phyloP scores from a whole-genome alignment of 306 rosid genomes.

The Cicer chorassanicum region DNA sequence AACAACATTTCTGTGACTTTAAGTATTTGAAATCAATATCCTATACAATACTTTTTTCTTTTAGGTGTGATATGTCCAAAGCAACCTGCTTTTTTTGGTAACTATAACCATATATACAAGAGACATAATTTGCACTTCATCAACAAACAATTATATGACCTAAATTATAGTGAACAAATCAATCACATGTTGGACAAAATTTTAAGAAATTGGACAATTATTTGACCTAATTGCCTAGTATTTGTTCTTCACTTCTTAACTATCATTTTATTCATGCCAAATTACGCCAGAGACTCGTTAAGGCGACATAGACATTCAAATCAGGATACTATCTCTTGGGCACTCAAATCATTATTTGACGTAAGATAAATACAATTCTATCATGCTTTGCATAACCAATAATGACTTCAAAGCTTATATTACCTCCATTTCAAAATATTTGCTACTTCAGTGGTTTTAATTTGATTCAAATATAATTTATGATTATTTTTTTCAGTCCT shows the following conservation, averaged over 20 bases:
- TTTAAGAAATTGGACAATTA: neutral
- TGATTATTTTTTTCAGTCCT: neutral
- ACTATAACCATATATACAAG: constrained; percentile 7
- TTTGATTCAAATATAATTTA: neutral
- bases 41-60: constrained; percentile 34
- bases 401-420: neutral
- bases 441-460: neutral
- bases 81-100: constrained; percentile 37
- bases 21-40: constrained; percentile 32
- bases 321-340: constrained; percentile 29
- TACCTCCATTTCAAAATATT: no score
- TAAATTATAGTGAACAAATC: neutral
- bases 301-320: constrained; percentile 47
- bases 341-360: neutral
- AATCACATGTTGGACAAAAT: constrained; percentile 22
- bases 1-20: constrained; percentile 26
- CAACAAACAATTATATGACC: constrained; percentile 18
- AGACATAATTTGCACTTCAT: neutral
- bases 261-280: neutral
- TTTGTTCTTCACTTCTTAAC: neutral
- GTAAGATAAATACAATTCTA: constrained; percentile 22
- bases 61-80: constrained; percentile 20
- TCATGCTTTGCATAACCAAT: neutral
- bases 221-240: neutral
- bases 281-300: constrained; percentile 1